Evolutionary conservation across 2,329 filamentous ascomycete species (phyloP).

Genomic region (Chlorencoelia australis): DNA sequence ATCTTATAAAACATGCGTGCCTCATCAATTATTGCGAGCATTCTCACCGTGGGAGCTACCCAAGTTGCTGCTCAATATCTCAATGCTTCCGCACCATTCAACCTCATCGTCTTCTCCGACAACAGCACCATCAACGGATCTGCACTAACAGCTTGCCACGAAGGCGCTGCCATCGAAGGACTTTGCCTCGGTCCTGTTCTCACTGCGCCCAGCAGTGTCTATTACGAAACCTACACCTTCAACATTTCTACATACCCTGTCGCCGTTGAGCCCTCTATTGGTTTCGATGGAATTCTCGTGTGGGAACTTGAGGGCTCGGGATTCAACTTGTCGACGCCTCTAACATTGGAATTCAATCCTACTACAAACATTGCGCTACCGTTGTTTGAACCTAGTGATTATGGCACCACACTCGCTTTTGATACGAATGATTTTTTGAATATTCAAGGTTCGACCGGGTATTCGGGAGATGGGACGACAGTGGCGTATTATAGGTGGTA

Average conservation of each 20-base stretch:
- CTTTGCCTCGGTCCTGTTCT: constrained; percentile 29
- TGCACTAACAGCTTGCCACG: constrained; percentile 34
- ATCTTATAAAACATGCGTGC: constrained; percentile 18
- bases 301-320: constrained; percentile 16
- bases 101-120: constrained; percentile 30
- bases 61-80: constrained; percentile 20
- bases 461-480: constrained; percentile 30
- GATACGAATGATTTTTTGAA: constrained; percentile 30
- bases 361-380: constrained; percentile 33
- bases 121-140: constrained; percentile 30
- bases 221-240: constrained; percentile 14
- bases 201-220: constrained; percentile 14
- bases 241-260: constrained; percentile 15
- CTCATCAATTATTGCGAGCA: constrained; percentile 12
- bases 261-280: constrained; percentile 12
- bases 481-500: constrained; percentile 32
- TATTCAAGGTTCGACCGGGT: constrained; percentile 31
- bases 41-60: constrained; percentile 13
- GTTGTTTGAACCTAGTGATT: constrained; percentile 27
- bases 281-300: constrained; percentile 17
- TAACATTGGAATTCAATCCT: constrained; percentile 29
- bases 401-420: constrained; percentile 29
- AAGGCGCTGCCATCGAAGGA: constrained; percentile 37
- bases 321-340: constrained; percentile 27
- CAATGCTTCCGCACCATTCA: constrained; percentile 34